Evolutionary conservation across 2,329 filamentous ascomycete species (phyloP).

Genomic region (Arthroderma uncinatum): DNA sequence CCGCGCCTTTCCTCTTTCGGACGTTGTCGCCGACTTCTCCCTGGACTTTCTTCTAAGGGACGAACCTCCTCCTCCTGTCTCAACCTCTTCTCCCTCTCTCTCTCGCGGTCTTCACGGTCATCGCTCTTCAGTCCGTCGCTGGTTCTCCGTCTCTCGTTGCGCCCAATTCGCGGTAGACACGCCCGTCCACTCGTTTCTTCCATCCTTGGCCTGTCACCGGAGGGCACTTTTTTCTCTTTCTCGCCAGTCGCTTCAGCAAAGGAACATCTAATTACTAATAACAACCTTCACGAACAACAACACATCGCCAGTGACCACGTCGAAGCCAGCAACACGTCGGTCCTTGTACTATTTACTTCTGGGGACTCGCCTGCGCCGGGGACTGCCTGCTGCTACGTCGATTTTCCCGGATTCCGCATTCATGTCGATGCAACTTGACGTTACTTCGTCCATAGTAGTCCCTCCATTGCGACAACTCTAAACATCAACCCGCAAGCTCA

Average conservation of each 20-base stretch:
- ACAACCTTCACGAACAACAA: neutral
- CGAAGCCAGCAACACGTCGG: slow-evolving; percentile 1
- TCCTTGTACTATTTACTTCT: neutral
- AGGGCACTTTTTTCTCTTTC: neutral
- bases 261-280: slow-evolving; percentile 1
- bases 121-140: neutral
- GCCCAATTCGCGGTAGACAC: neutral
- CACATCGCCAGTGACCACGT: neutral
- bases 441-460: neutral
- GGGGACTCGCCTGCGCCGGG: neutral
- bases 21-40: neutral
- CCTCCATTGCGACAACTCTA: neutral
- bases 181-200: slow-evolving; percentile 2
- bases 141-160: neutral
- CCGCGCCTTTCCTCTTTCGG: neutral
- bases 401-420: neutral
- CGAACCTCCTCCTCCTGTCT: neutral
- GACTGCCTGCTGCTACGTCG: neutral
- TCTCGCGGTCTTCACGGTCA: neutral
- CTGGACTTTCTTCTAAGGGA: neutral
- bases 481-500: neutral
- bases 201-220: neutral
- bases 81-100: neutral
- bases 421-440: neutral
- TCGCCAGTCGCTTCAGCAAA: neutral